Evolutionary conservation across 164 flowering plant genomes (phyloP).

Genomic region (Dillenia turbinata): DNA sequence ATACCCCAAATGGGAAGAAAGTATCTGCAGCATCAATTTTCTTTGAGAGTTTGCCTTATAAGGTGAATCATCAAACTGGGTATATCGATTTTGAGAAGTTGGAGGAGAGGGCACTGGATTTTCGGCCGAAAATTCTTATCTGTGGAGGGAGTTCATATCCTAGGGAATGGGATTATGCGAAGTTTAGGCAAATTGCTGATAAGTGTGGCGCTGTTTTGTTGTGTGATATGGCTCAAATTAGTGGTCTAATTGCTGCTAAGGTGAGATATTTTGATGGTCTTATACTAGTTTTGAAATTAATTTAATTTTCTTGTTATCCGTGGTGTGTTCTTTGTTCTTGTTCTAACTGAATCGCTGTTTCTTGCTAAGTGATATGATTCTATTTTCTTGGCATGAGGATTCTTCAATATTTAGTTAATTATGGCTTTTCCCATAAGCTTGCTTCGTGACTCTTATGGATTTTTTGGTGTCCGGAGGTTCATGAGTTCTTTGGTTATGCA

Average conservation of each 20-base stretch:
- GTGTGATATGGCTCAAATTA: constrained; percentile 70
- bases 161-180: constrained; percentile 51
- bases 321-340: no score
- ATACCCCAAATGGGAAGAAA: constrained; percentile 46
- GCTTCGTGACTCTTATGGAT: no score
- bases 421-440: no score
- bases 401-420: no score
- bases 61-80: constrained; percentile 49
- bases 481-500: no score
- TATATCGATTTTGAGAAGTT: constrained; percentile 52
- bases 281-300: neutral
- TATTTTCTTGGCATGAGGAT: no score
- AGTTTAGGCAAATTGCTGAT: constrained; percentile 56
- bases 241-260: constrained; percentile 63
- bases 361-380: no score
- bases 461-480: no score
- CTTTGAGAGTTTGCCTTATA: constrained; percentile 54
- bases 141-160: constrained; percentile 65
- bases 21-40: constrained; percentile 55
- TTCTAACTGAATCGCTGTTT: no score
- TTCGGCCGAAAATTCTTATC: constrained; percentile 57
- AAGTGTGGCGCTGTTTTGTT: constrained; percentile 47
- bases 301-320: no score
- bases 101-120: constrained; percentile 59
- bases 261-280: constrained; percentile 17